phyloP scores from a whole-genome alignment of 2,329 filamentous ascomycete species.

The Alternaria ethzedia region DNA sequence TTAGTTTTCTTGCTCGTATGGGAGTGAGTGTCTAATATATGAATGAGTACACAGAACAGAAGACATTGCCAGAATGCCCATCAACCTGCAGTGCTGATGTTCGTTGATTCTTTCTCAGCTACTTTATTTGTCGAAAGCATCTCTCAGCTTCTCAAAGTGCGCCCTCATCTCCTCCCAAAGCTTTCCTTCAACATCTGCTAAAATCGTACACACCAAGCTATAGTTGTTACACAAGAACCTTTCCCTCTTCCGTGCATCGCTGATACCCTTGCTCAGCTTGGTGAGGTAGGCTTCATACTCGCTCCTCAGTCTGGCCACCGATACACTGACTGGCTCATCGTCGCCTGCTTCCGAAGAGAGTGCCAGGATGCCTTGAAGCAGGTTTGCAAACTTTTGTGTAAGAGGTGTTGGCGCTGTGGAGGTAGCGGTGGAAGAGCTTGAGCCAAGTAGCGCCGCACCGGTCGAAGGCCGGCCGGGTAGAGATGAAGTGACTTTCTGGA shows the following conservation, averaged over 20 bases:
- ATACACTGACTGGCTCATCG: conserved; percentile 88
- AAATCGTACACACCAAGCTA: conserved; percentile 90
- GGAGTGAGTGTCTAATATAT: not conserved
- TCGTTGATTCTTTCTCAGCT: not conserved
- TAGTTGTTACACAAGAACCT: conserved; percentile 97
- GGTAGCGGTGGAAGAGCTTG: conserved; percentile 55
- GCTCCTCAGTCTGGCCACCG: conserved; percentile 74
- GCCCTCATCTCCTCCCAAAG: conserved; percentile 75
- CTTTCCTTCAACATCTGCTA: conserved; percentile 73
- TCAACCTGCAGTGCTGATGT: not conserved
- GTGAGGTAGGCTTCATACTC: conserved; percentile 86
- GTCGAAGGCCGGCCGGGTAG: conserved; percentile 47
- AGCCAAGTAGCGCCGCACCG: conserved; percentile 42
- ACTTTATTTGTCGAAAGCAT: conserved; percentile 42
- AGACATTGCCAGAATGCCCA: not conserved
- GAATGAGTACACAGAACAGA: not conserved
- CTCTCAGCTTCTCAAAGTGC: conserved; percentile 71
- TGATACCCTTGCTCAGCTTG: conserved; percentile 76
- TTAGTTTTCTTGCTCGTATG: not conserved
- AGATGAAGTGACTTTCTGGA: conserved; percentile 65
- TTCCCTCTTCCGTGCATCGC: conserved; percentile 79
- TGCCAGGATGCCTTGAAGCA: conserved; percentile 81
- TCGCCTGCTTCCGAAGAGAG: conserved; percentile 91
- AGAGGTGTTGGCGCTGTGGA: conserved; percentile 87
- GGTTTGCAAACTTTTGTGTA: conserved; percentile 94